Evolutionary conservation across 208 protist genomes (phyloP).

Genomic region (Naegleria lovaniensis): DNA sequence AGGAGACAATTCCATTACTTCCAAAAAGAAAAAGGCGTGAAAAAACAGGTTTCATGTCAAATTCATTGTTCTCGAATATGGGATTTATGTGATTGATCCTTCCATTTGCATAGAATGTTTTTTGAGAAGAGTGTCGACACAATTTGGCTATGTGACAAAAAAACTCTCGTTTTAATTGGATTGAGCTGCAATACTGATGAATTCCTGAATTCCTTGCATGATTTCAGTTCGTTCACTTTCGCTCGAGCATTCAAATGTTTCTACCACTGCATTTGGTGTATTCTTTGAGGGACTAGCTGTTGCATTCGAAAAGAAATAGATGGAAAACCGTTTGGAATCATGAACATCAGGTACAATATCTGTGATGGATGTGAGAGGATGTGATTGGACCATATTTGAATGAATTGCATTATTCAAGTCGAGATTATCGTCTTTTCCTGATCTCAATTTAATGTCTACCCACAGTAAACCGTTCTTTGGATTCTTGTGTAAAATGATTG

Average conservation of each 20-base stretch:
- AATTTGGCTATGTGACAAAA: too few species aligned
- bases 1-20: too few species aligned
- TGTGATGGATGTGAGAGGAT: background rate
- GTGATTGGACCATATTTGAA: background rate
- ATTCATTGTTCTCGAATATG: too few species aligned
- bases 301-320: background rate
- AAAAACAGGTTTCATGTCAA: too few species aligned
- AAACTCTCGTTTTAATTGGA: too few species aligned
- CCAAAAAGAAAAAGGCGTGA: too few species aligned
- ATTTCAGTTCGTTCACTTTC: background rate
- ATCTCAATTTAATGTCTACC: background rate
- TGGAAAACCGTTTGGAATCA: background rate
- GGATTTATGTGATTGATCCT: too few species aligned
- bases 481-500: conserved; percentile 5
- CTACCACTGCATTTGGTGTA: background rate
- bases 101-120: too few species aligned
- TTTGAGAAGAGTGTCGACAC: too few species aligned
- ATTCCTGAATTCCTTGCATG: background rate
- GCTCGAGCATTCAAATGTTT: background rate
- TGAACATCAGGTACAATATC: background rate
- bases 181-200: background rate
- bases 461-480: background rate
- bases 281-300: background rate
- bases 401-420: background rate
- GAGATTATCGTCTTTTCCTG: background rate